A percentile compares a stretch with the other conserved stretches of the same genome.
Conservation (phyloP, 345 rosid genomes). For the Gossypium arboreum region DNA sequence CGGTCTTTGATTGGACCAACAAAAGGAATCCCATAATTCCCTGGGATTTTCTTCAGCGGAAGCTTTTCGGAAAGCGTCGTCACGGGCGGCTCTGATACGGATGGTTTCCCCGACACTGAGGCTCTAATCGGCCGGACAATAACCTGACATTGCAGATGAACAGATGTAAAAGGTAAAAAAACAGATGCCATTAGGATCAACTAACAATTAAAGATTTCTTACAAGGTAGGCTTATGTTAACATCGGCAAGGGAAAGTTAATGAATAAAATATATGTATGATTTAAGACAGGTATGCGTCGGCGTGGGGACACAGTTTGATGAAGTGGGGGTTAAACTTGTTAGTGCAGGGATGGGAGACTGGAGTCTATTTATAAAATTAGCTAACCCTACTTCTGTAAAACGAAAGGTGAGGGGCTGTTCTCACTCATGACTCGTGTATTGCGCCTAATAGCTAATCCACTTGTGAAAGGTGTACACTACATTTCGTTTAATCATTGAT, state of each 20-base stretch:
- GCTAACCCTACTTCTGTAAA: not conserved
- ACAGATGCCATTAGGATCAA: constrained; percentile 1
- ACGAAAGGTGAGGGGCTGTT: not conserved
- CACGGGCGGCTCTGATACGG: not conserved
- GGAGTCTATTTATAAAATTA: not conserved
- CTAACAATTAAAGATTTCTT: not conserved
- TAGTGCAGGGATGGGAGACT: not conserved
- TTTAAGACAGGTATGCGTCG: not conserved
- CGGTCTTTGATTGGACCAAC: constrained; percentile 83
- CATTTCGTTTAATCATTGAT: not conserved
- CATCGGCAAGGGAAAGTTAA: not conserved
- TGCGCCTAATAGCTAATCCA: not conserved
- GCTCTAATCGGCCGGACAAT: constrained; percentile 29
- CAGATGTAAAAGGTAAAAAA: constrained; percentile 2
- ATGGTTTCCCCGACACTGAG: constrained; percentile 39
- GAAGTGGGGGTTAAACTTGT: not conserved
- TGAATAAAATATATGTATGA: not conserved
- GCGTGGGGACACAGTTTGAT: not conserved
- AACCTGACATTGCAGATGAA: constrained; percentile 1
- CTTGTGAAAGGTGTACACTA: not conserved
- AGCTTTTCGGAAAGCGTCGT: constrained; percentile 25
- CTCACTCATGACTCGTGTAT: not conserved
- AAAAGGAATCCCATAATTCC: constrained; percentile 64
- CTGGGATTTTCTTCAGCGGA: constrained; percentile 65
- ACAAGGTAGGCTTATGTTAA: not conserved